Evolutionary conservation across 306 rosid species (phyloP), one percentile per base, ranked within the genome.

Genomic region (Quercus gilva): DNA sequence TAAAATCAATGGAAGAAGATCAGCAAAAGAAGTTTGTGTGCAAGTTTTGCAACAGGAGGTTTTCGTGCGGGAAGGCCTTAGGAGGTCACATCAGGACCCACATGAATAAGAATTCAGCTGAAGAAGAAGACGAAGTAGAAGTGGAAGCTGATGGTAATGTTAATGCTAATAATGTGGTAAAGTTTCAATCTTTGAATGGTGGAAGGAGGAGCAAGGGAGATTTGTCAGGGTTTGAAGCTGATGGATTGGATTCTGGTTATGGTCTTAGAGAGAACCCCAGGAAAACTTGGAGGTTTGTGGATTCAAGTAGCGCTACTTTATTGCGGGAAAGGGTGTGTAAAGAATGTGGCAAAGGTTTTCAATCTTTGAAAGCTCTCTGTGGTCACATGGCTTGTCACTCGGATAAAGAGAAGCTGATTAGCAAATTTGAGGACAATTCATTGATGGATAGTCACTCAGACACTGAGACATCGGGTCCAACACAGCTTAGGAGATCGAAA

Each of bases 381-480:
- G 94, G 97, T 52, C 97, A 92, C 88, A 91, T 94, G 99, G 97
- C 94, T 75, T 86, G 87, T 84, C 97, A 92, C 80, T 88, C 92
- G 4, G 97, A 93, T 6, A 93, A 86, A 68, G 96, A 90, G 55
- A 90, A 78, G 72, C 81, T 84, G 68, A 28, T 74, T 55, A 81
- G 52, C 60, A 82, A 56, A 86, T 55, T 77, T 78, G 87, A 80
- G 20, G 79, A 80, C 76, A 55, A 74, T 31, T 84, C 75, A 55
- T 81, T 84, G 49, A 80, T 83, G 91, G 93, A 92, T 73, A 82
- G 85, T 81, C 89, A 91, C 21, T 92, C 92, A n/a, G 94, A 87
- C 52, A 87, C 91, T 5, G 92, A 94, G 21, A 82, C 92, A 29
- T 88, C 88, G 2, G 77, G 83, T 71, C 90, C 85, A 26, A 83